These are phyloP conservation scores for Mortierella claussenii DNA, from an alignment of 192 early-diverging fungal genomes.

Conservation along the genomic window DNA sequence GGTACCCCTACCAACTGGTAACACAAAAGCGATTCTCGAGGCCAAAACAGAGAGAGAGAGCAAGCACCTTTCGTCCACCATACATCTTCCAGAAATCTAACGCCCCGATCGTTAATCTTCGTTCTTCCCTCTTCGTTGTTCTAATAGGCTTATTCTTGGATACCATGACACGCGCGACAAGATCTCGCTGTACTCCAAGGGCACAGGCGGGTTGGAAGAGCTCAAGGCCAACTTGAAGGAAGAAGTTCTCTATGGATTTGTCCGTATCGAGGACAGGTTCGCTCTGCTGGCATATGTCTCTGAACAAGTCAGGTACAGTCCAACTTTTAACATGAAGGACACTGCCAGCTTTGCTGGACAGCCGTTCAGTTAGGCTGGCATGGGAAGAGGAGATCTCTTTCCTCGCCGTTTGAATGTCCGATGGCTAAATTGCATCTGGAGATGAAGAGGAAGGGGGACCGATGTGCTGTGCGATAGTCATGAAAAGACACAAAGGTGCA, in stretches of 20 bases:
- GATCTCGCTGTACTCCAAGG: constrained; percentile 67
- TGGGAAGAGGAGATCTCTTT: neutral
- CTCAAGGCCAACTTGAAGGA: constrained; percentile 61
- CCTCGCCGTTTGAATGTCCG: no score
- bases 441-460: neutral
- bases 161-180: constrained; percentile 72
- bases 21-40: neutral
- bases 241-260: constrained; percentile 69
- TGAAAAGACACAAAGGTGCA: neutral
- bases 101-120: neutral
- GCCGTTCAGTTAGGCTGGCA: no score
- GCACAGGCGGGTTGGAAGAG: constrained; percentile 63
- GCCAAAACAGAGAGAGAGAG: neutral
- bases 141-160: constrained; percentile 67
- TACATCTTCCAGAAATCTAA: no score
- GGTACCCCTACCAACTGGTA: constrained; percentile 69
- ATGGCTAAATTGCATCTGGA: no score
- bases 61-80: no score
- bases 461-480: no score
- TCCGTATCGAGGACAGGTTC: constrained; percentile 66
- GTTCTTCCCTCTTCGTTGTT: neutral
- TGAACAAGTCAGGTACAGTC: constrained; percentile 69
- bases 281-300: constrained; percentile 66
- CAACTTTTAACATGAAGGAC: neutral
- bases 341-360: no score